Evolutionary conservation across 139 green algal species (phyloP), one percentile per base, ranked within the genome.

Genomic region (Tetradesmus obliquus): DNA sequence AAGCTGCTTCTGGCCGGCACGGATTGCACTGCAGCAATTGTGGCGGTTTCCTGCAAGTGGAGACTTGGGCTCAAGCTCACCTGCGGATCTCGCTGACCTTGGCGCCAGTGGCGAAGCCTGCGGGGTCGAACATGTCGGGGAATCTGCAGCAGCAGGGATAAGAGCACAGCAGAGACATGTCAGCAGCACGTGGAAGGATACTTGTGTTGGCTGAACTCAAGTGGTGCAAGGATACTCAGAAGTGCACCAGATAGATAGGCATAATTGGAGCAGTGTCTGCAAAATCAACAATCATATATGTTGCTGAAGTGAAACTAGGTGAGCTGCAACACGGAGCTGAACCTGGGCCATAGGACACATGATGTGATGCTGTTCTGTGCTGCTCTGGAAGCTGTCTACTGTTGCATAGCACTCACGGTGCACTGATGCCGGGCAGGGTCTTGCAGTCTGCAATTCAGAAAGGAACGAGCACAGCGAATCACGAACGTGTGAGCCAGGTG

Each of bases 341-440:
- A 45, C 0, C 32, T 45, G 32, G 32, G 32, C 32, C 32, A 45
- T 45, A 45, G 8, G 9, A 13, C 60, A 19, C 15, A 5, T 74
- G 66, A 15, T 24, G 66, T 24, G 15, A 17, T 76, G 66, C 66
- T 76, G 15, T 76, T 6, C 66, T 71, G 60, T 22, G 7, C 6
- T 76, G 66, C 5, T 76, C 15, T 76, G 66, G 66, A 76, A 24
- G 66, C 66, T 76, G 17, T n/a, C 17, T 24, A 13, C 66, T 76
- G 15, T 24, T 76, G 66, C 6, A 7, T 66, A 13, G 66, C 1
- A 76, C 66, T 76, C 66, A 76, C 66, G 95, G 95, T 19, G 82
- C 90, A 55, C 88, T 93, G 69, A 97, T 92, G 66, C 95, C 95
- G 10, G 94, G 94, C 87, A 97, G 87, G 9, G 83, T 93, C 95